Evolutionary conservation across 768 basidiomycete genomes (phyloP), one percentile per base, ranked within the genome.

Genomic region (Hypholoma sublateritium): DNA sequence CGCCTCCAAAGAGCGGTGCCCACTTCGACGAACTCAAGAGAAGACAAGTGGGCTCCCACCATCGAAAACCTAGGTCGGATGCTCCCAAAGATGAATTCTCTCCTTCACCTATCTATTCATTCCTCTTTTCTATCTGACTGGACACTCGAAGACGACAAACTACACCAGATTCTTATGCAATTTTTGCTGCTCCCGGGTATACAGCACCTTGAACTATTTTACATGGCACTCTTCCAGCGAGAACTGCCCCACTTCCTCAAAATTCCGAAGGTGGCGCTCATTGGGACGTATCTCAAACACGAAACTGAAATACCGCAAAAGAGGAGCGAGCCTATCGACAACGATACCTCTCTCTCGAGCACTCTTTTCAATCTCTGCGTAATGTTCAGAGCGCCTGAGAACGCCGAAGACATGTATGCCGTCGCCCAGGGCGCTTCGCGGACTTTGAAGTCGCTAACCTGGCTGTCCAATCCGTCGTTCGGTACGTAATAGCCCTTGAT

Each of bases 241-340:
- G 57, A 62, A 25, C 11, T 63, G 36, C 17, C 24, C 3, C 5
- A 16, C 5, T 55, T 62, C 16, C 7, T 43, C 11, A n/a, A 24
- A 22, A 57, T 63, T 22, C 57, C 59, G 1, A 49, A 53, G 17
- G n/a, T 66, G 35, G 47, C 55, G 11, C 41, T 66, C 13, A 22
- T 59, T 21, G 56, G 57, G n/a, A 34, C 59, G 12, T n/a, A 21
- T 22, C 7, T 42, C 16, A 46, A 19, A 7, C 9, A 36, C 16
- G 43, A n/a, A 17, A 13, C 7, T 16, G 21, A 21, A 11, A 13
- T 16, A 9, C 54, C 24, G 34, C 17, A 16, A 3, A 7, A 13
- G 12, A 39, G 7, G 1, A 17, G 16, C 28, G 6, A 42, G 3
- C 17, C 49, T 17, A 11, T 11, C 17, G 35, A 32, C 19, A 14